phyloP scores from a whole-genome alignment of 164 flowering plant species.

The Tetrastigma voinierianum region DNA sequence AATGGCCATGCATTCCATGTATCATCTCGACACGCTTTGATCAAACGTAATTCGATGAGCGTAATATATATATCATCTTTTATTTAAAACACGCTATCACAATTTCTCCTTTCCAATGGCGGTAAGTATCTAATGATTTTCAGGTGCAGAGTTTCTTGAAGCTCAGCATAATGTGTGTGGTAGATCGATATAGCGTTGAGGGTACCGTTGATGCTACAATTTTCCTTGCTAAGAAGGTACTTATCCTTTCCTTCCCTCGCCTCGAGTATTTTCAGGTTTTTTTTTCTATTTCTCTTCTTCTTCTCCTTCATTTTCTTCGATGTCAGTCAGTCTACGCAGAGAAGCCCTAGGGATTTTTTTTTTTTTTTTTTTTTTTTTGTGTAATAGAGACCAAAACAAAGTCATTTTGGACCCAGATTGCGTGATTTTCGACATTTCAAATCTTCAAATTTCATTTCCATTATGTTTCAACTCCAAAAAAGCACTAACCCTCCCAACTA shows the following conservation, averaged over 20 bases:
- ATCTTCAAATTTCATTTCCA: too few species aligned
- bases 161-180: slow-evolving; percentile 98
- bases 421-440: too few species aligned
- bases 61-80: neutral
- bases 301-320: too few species aligned
- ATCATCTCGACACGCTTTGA: slow-evolving; percentile 91
- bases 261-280: neutral
- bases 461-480: too few species aligned
- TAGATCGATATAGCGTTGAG: slow-evolving; percentile 94
- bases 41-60: too few species aligned
- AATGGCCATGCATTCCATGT: slow-evolving; percentile 90
- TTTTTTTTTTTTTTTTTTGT: too few species aligned
- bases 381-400: too few species aligned
- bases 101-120: neutral
- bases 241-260: neutral
- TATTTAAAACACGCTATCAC: too few species aligned
- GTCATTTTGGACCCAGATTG: too few species aligned
- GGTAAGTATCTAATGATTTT: neutral
- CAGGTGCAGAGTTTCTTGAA: slow-evolving; percentile 79
- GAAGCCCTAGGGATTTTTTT: too few species aligned
- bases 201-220: slow-evolving; percentile 87
- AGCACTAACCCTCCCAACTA: too few species aligned
- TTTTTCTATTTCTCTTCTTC: neutral
- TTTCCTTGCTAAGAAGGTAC: slow-evolving; percentile 91
- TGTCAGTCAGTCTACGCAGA: too few species aligned